phyloP scores from a whole-genome alignment of 2,329 filamentous ascomycete genomes.

The Diplodia scrobiculata region DNA sequence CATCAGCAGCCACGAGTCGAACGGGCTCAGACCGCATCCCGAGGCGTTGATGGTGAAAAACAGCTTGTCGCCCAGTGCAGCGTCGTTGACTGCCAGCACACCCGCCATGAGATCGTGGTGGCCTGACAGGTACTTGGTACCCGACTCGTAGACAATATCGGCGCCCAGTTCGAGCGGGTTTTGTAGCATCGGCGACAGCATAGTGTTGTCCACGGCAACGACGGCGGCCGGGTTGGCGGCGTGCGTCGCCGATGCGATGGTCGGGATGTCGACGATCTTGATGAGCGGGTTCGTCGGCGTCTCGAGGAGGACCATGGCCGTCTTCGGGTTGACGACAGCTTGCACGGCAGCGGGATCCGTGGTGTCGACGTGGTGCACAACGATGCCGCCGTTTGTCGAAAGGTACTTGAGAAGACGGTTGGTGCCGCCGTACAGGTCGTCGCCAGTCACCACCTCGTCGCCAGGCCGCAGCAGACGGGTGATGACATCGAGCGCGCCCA shows the following conservation, averaged over 20 bases:
- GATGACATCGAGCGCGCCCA: slow-evolving; percentile 97
- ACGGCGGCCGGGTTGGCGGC: slow-evolving; percentile 75
- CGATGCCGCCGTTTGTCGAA: slow-evolving; percentile 82
- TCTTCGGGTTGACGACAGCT: slow-evolving; percentile 72
- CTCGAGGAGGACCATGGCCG: slow-evolving; percentile 92
- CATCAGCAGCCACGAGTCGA: slow-evolving; percentile 94
- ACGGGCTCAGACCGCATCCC: slow-evolving; percentile 89
- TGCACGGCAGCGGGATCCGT: slow-evolving; percentile 73
- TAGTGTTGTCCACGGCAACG: slow-evolving; percentile 96
- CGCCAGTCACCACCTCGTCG: slow-evolving; percentile 95
- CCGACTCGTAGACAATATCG: slow-evolving; percentile 95
- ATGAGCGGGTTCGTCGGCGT: slow-evolving; percentile 97
- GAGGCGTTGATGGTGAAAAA: slow-evolving; percentile 98
- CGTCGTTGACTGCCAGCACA: slow-evolving; percentile 87
- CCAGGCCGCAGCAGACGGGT: slow-evolving; percentile 85
- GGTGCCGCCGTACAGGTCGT: slow-evolving; percentile 94
- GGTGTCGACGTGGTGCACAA: slow-evolving; percentile 95
- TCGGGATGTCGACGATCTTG: slow-evolving; percentile 90
- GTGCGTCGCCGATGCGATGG: slow-evolving; percentile 76
- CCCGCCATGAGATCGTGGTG: slow-evolving; percentile 99
- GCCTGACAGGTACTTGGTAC: slow-evolving; percentile 95
- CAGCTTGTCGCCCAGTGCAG: slow-evolving; percentile 78
- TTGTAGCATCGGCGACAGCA: slow-evolving; percentile 92
- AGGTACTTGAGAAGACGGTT: slow-evolving; percentile 92
- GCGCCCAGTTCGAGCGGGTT: slow-evolving; percentile 94